Evolutionary conservation across 2,329 filamentous ascomycete species (phyloP).

Genomic region (Phyllosticta citrichinensis): DNA sequence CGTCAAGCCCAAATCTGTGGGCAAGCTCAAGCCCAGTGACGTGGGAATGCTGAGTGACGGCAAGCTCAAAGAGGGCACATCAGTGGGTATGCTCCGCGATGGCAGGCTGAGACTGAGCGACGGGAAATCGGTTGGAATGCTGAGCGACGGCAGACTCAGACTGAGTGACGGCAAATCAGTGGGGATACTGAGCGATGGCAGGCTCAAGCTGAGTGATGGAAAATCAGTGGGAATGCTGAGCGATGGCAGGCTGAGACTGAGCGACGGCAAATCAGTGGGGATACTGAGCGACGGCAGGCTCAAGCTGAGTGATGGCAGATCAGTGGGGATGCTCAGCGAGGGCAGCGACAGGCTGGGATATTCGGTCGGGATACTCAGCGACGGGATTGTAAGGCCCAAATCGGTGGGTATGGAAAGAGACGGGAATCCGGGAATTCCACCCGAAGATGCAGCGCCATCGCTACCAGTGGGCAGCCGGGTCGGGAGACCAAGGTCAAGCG

Average conservation of each 20-base stretch:
- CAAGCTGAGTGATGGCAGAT: not conserved
- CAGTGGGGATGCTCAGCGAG: not conserved
- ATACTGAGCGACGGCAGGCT: not conserved
- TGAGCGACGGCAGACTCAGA: not conserved
- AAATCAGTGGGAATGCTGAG: not conserved
- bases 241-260: not conserved
- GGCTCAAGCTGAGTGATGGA: too few relatives aligned
- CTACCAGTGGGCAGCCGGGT: not conserved
- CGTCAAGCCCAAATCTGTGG: too few relatives aligned
- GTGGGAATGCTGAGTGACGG: not conserved
- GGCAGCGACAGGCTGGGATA: not conserved
- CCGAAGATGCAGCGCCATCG: not conserved
- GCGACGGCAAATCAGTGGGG: not conserved
- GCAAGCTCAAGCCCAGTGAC: not conserved
- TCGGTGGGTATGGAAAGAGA: not conserved
- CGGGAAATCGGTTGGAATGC: not conserved
- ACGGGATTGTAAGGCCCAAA: not conserved
- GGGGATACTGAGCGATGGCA: not conserved
- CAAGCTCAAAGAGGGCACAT: not conserved
- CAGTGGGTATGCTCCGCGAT: not conserved
- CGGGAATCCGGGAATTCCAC: not conserved
- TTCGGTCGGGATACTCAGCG: not conserved
- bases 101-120: not conserved
- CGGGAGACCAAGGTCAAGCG: not conserved
- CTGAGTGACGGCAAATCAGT: not conserved